Evolutionary conservation across 192 early-diverging fungal species (phyloP), one percentile per base, ranked within the genome.

Genomic region (Tieghemiomyces parasiticus): DNA sequence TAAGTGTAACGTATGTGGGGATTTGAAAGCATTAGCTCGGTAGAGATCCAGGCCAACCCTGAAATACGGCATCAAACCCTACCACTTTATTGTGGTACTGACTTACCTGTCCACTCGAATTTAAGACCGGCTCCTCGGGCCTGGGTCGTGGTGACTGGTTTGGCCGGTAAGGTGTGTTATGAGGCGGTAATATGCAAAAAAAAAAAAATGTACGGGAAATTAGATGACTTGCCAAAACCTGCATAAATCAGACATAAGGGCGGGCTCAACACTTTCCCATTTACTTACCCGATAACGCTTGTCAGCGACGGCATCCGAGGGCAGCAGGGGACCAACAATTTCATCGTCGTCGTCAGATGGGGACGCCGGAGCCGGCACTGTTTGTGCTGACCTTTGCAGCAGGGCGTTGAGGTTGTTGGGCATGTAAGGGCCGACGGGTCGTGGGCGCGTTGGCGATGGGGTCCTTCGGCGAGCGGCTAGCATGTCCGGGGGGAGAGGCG

Each of bases 401-500:
- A 56, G 34, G 14, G 54, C 24, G 34, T 20, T 16, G 19, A 56
- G 34, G 34, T 56, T 56, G 9, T 30, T 31, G 16, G 54, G 54
- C 19, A 56, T 34, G 29, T 4, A 56, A 9, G 54, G 54, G 24
- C 54, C 54, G 2, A 34, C 34, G 31, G 33, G 1, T 19, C 16
- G 13, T 24, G 16, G 54, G 47, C 13, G 4, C 47, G 19, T 44
- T 16, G 38, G 38, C 38, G 38, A 12, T 16, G 38, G 9, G 16
- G 38, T 6, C 16, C 16, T 44, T 6, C 9, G 13, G 13, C 47
- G 47, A n/a, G 9, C 9, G 29, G 54, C 54, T 1, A 24, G 9
- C 32, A 56, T 33, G 20, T 56, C 54, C 1, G 54, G 54, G 2
- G 54, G 54, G 16, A 56, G 24, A 12, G 54, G 31, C 4, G 54